phyloP scores from a whole-genome alignment of 768 basidiomycete species.

The Amanita rimosa region DNA sequence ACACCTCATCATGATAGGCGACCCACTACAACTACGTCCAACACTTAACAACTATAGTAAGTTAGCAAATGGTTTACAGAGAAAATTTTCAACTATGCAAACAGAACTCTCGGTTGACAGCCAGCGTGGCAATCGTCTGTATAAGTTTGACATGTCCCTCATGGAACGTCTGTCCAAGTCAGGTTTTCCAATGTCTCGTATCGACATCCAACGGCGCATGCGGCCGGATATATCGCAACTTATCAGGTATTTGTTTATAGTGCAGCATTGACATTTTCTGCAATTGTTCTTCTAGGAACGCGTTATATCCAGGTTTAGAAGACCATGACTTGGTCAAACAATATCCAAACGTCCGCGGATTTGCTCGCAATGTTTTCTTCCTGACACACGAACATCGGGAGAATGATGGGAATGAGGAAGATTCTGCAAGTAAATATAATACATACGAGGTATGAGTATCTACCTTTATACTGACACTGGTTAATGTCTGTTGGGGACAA shows the following conservation, averaged over 20 bases:
- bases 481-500: neutral
- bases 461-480: neutral
- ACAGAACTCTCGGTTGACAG: constrained; percentile 63
- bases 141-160: constrained; percentile 59
- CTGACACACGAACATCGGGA: constrained; percentile 52
- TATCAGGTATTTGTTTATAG: constrained; percentile 29
- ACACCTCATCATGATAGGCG: constrained; percentile 73
- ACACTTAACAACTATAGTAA: constrained; percentile 52
- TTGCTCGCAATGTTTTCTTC: constrained; percentile 58
- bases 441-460: constrained; percentile 42
- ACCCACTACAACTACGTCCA: constrained; percentile 66
- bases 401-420: constrained; percentile 42
- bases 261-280: neutral
- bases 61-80: constrained; percentile 9
- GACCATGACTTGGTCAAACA: constrained; percentile 41
- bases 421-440: constrained; percentile 60
- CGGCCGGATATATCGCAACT: constrained; percentile 55
- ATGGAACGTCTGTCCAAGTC: constrained; percentile 60
- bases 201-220: constrained; percentile 70
- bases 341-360: constrained; percentile 50
- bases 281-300: constrained; percentile 19
- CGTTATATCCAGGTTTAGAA: constrained; percentile 47
- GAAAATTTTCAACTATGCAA: neutral
- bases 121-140: constrained; percentile 38
- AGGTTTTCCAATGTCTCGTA: constrained; percentile 55